phyloP scores from a whole-genome alignment of 768 basidiomycete species.

The Suillus bovinus region DNA sequence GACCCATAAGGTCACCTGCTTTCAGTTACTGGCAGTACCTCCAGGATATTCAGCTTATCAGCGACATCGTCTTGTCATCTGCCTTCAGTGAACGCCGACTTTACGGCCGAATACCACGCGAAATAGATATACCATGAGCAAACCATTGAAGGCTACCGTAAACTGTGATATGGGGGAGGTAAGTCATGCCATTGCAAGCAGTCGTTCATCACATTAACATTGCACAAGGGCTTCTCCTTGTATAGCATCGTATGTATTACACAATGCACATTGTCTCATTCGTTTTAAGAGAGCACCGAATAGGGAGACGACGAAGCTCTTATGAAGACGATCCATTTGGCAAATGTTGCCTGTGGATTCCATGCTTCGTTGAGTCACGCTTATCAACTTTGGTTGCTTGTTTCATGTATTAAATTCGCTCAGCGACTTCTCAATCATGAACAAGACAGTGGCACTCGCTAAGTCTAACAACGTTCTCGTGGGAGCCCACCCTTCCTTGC shows the following conservation, averaged over 20 bases:
- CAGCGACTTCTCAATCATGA: conserved; percentile 67
- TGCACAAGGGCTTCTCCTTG: conserved; percentile 48
- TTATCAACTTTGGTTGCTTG: background rate
- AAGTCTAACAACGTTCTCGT: conserved; percentile 55
- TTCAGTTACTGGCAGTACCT: background rate
- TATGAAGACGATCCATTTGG: conserved; percentile 58
- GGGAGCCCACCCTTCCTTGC: conserved; percentile 71
- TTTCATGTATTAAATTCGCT: background rate
- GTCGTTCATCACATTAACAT: background rate
- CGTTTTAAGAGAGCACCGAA: background rate
- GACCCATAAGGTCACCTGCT: background rate
- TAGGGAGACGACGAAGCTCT: conserved; percentile 54
- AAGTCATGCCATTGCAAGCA: background rate
- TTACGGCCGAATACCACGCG: background rate
- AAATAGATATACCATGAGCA: conserved; percentile 17
- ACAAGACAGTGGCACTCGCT: conserved; percentile 57
- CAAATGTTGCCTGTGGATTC: conserved; percentile 69
- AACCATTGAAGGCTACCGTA: conserved; percentile 40
- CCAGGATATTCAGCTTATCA: background rate
- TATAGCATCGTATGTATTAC: conserved; percentile 44
- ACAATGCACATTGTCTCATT: background rate
- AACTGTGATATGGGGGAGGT: conserved; percentile 64
- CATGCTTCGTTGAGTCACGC: conserved; percentile 52
- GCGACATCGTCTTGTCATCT: background rate
- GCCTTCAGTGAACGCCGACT: background rate